Conservation (phyloP, 192 early-diverging fungal species). For the Umbelopsis vinacea region DNA sequence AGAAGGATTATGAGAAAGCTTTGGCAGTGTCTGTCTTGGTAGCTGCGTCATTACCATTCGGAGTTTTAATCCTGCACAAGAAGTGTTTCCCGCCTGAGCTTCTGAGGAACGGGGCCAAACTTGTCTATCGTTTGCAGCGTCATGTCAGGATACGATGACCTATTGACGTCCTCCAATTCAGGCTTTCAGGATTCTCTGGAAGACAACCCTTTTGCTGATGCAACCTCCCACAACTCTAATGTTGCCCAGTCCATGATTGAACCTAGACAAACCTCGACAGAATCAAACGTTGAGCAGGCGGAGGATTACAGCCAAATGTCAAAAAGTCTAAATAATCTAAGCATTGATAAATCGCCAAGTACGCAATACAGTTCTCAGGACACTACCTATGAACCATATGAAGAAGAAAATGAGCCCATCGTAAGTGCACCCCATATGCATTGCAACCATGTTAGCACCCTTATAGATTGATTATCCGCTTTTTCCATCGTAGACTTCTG, state of each 20-base stretch:
- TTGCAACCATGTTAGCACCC: background rate
- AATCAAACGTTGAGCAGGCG: background rate
- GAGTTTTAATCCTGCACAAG: background rate
- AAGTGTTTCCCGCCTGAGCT: background rate
- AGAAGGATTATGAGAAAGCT: no score
- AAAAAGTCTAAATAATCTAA: slow-evolving; percentile 18
- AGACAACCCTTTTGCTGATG: slow-evolving; percentile 39
- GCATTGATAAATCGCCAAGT: background rate
- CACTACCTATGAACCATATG: background rate
- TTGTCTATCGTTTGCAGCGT: slow-evolving; percentile 16
- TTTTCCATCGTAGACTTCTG: background rate
- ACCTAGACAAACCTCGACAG: background rate
- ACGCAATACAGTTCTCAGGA: background rate
- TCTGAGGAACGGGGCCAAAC: background rate
- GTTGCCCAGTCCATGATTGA: slow-evolving; percentile 10
- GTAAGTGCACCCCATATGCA: background rate
- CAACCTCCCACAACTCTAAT: slow-evolving; percentile 15
- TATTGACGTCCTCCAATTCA: slow-evolving; percentile 13
- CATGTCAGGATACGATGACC: slow-evolving; percentile 5
- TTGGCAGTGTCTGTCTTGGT: no score
- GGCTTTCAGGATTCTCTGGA: slow-evolving; percentile 30
- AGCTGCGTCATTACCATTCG: background rate
- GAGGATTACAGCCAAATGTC: slow-evolving; percentile 16
- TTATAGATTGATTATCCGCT: background rate
- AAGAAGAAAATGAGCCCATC: background rate